Conservation (phyloP, 225 moss, liverwort and hornwort species). For the Polytrichum formosum region DNA sequence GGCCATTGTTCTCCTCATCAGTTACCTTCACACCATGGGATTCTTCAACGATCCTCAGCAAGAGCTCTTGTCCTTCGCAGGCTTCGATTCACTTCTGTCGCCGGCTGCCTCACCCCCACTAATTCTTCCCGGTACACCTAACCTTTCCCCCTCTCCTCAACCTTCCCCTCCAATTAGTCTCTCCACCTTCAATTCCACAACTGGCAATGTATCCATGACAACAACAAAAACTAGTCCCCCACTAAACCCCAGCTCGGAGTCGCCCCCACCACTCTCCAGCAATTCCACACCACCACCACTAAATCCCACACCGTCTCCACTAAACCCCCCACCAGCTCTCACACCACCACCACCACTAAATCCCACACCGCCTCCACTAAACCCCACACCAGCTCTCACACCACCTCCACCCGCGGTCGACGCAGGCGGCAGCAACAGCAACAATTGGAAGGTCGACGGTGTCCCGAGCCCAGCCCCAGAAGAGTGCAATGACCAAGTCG, state of each 20-base stretch:
- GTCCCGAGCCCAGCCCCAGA: not conserved
- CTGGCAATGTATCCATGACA: no score
- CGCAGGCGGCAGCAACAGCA: no score
- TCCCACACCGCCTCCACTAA: not conserved
- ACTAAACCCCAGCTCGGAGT: no score
- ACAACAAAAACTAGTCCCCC: no score
- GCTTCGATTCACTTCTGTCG: no score
- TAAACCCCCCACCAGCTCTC: no score
- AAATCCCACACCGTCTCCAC: no score
- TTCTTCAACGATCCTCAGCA: slow-evolving; percentile 2
- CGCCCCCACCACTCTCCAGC: no score
- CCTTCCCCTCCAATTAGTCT: not conserved
- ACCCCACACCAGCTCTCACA: not conserved
- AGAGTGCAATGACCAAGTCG: not conserved
- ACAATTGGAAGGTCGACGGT: no score
- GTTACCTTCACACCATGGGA: slow-evolving; percentile 1
- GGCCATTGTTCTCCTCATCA: not conserved
- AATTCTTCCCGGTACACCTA: not conserved
- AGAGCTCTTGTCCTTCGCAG: no score
- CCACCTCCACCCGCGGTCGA: not conserved
- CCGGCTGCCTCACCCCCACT: not conserved
- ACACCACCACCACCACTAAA: not conserved
- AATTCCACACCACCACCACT: not conserved
- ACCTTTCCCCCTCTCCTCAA: not conserved
- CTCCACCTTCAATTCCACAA: not conserved